Conservation (phyloP, 305 asterid genomes). For the Solanum hybrid region DNA sequence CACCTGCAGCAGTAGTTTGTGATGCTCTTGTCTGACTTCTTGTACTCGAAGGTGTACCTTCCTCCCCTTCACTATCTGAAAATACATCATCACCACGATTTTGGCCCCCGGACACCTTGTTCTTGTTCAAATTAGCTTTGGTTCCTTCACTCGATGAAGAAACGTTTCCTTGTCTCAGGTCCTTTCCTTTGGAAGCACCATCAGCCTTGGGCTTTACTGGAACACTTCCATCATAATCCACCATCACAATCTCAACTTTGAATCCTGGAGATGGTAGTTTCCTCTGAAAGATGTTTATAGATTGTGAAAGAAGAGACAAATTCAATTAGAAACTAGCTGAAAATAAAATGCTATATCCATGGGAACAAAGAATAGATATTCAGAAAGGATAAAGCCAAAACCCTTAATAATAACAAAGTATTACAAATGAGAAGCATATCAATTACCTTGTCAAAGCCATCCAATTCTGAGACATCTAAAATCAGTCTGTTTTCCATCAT, state of each 20-base stretch:
- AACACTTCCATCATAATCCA: conserved; percentile 59
- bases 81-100: conserved; percentile 68
- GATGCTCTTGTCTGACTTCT: conserved; percentile 18
- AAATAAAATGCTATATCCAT: background rate
- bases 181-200: conserved; percentile 18
- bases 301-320: background rate
- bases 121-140: conserved; percentile 27
- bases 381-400: background rate
- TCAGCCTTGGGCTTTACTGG: conserved; percentile 34
- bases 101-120: conserved; percentile 31
- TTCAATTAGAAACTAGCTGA: background rate
- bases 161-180: conserved; percentile 27
- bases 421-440: conserved; percentile 13
- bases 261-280: conserved; percentile 95
- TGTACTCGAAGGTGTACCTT: conserved; percentile 28
- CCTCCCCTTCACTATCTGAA: conserved; percentile 90
- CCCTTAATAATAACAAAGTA: background rate
- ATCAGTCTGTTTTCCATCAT: conserved; percentile 84
- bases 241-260: conserved; percentile 81
- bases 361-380: background rate
- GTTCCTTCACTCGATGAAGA: conserved; percentile 36
- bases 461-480: conserved; percentile 51
- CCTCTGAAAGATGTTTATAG: conserved; percentile 47
- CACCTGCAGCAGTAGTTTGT: conserved; percentile 23
- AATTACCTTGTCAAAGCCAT: conserved; percentile 74